These are phyloP conservation scores for Casuarina equisetifolia DNA, from an alignment of 306 rosid genomes.

Conservation along the genomic window DNA sequence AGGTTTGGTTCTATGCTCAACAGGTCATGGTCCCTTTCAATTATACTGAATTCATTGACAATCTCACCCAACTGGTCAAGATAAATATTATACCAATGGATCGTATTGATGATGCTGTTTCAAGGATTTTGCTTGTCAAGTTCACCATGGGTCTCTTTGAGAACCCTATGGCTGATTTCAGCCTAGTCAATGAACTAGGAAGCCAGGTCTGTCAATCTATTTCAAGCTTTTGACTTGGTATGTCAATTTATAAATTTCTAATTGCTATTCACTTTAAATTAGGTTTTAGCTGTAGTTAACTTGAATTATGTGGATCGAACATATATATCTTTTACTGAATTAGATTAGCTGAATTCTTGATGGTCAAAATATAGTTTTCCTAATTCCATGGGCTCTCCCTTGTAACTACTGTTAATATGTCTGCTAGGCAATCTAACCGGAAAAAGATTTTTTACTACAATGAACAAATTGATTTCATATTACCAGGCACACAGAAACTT, in stretches of 20 bases:
- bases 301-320: neutral
- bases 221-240: neutral
- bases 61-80: conserved; percentile 72
- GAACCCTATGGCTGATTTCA: conserved; percentile 78
- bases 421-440: neutral
- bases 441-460: neutral
- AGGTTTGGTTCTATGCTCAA: conserved; percentile 23
- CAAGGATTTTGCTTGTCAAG: conserved; percentile 83
- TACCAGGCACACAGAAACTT: conserved; percentile 77
- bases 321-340: neutral
- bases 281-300: neutral
- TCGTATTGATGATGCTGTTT: conserved; percentile 88
- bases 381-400: conserved; percentile 1
- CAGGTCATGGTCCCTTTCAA: conserved; percentile 92
- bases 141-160: conserved; percentile 93
- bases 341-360: neutral
- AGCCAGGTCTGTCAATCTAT: conserved; percentile 64
- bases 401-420: neutral
- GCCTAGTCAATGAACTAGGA: conserved; percentile 89
- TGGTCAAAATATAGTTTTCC: neutral
- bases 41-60: conserved; percentile 65
- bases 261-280: neutral
- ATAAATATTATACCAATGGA: conserved; percentile 67
- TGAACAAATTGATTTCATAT: conserved; percentile 19
- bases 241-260: neutral